phyloP scores from a whole-genome alignment of 164 flowering plant species.

The Liquidambar formosana region DNA sequence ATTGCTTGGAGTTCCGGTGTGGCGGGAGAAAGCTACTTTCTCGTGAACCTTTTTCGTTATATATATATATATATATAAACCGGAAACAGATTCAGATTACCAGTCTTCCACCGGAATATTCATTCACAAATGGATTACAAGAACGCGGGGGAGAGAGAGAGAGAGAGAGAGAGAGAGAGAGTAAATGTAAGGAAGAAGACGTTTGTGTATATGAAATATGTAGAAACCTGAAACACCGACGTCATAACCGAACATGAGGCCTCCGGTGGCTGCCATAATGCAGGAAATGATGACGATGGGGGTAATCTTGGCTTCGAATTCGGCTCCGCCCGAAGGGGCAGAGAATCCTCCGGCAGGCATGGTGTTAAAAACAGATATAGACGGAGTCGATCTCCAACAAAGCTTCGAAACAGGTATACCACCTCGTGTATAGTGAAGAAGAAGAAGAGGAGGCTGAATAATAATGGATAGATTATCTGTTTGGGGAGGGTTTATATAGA shows the following conservation, averaged over 20 bases:
- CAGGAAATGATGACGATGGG: slow-evolving; percentile 92
- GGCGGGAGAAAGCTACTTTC: neutral
- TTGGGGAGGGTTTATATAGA: neutral
- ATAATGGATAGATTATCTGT: neutral
- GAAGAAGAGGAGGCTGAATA: neutral
- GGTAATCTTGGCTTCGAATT: slow-evolving; percentile 88
- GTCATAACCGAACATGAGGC: slow-evolving; percentile 97
- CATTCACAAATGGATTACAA: no score
- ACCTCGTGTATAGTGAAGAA: neutral
- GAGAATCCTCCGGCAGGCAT: slow-evolving; percentile 74
- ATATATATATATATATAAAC: no score
- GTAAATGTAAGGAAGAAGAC: neutral
- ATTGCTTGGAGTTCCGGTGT: neutral
- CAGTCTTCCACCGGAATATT: no score
- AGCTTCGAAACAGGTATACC: neutral
- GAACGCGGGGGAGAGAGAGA: no score
- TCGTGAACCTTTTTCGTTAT: neutral
- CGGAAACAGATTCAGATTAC: neutral
- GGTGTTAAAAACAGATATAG: no score
- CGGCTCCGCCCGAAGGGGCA: slow-evolving; percentile 40
- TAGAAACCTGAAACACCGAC: slow-evolving; percentile 83
- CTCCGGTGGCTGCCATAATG: slow-evolving; percentile 97
- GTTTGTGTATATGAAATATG: neutral
- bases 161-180: no score
- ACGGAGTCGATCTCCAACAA: no score